Percentiles rank a stretch among this genome's conserved stretches.
Conservation (phyloP, 1,284 basidiomycete species). For the Austroboletus novae-zelandiae region DNA sequence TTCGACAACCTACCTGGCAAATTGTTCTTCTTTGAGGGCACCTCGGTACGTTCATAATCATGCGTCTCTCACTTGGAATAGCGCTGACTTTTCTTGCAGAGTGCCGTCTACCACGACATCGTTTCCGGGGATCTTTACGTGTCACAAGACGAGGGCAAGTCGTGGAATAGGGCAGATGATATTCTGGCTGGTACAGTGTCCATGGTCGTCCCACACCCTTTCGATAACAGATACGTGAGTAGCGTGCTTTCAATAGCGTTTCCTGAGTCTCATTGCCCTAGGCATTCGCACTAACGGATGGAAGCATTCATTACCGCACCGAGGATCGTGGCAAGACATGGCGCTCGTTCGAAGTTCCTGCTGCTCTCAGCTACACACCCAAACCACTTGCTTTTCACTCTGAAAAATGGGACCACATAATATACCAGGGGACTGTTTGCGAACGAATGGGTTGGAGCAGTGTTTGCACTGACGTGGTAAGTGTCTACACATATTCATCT, state of each 20-base stretch:
- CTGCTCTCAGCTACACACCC: conserved; percentile 55
- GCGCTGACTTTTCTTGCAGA: conserved; percentile 40
- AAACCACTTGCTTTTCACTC: conserved; percentile 85
- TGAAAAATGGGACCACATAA: conserved; percentile 70
- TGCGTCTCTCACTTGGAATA: background rate
- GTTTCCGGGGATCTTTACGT: conserved; percentile 69
- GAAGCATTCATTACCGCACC: conserved; percentile 79
- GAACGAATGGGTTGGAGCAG: conserved; percentile 56
- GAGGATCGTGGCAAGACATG: conserved; percentile 84
- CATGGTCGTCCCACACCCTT: conserved; percentile 87
- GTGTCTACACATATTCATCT: conserved; percentile 17
- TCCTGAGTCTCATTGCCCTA: conserved; percentile 28
- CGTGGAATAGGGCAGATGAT: conserved; percentile 64
- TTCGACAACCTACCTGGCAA: conserved; percentile 78
- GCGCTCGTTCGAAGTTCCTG: conserved; percentile 73
- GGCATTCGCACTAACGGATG: conserved; percentile 81
- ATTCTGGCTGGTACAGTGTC: conserved; percentile 64
- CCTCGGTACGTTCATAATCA: conserved; percentile 51
- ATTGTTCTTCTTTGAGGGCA: conserved; percentile 93
- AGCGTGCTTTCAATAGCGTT: background rate
- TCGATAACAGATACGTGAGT: conserved; percentile 72
- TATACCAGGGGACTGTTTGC: conserved; percentile 84
- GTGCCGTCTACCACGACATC: conserved; percentile 82
- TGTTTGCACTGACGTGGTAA: conserved; percentile 76
- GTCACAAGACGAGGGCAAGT: conserved; percentile 88